phyloP scores from a whole-genome alignment of 2,329 filamentous ascomycete genomes.

The Leptographium flavum region DNA sequence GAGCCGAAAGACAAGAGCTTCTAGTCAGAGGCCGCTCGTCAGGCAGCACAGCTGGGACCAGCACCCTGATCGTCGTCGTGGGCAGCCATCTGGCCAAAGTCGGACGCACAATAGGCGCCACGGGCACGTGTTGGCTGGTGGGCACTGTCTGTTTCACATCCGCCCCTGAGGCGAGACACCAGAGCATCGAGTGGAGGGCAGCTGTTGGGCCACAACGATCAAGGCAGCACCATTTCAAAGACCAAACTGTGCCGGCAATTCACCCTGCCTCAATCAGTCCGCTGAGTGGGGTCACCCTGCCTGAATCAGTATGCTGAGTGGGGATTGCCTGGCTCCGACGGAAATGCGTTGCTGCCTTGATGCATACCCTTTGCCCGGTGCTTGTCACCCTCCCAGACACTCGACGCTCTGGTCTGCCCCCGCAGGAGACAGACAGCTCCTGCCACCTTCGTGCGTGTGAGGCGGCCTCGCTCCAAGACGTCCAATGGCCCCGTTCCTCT shows the following conservation, averaged over 20 bases:
- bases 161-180: conserved; percentile 8
- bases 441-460: conserved; percentile 7
- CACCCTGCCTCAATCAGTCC: conserved; percentile 33
- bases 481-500: conserved; percentile 5
- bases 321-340: conserved; percentile 28
- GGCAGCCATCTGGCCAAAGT: conserved; percentile 3
- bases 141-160: conserved; percentile 4
- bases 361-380: conserved; percentile 14
- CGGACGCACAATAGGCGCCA: conserved; percentile 12
- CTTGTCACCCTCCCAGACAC: conserved; percentile 28
- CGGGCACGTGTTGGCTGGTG: background rate
- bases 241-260: conserved; percentile 11
- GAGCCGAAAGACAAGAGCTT: conserved; percentile 67
- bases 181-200: conserved; percentile 27
- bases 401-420: conserved; percentile 15
- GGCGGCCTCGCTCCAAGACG: conserved; percentile 12
- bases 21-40: conserved; percentile 61
- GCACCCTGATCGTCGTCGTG: conserved; percentile 32
- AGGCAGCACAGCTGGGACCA: conserved; percentile 49
- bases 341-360: conserved; percentile 27
- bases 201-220: conserved; percentile 35
- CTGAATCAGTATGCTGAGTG: conserved; percentile 19
- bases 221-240: conserved; percentile 23
- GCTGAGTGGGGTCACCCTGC: conserved; percentile 24
- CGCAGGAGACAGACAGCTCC: conserved; percentile 8